Percentiles rank a stretch among this genome's conserved stretches.
Evolutionary conservation across 257 asterid species (phyloP).

Genomic region (Dorcoceras hygrometricum): DNA sequence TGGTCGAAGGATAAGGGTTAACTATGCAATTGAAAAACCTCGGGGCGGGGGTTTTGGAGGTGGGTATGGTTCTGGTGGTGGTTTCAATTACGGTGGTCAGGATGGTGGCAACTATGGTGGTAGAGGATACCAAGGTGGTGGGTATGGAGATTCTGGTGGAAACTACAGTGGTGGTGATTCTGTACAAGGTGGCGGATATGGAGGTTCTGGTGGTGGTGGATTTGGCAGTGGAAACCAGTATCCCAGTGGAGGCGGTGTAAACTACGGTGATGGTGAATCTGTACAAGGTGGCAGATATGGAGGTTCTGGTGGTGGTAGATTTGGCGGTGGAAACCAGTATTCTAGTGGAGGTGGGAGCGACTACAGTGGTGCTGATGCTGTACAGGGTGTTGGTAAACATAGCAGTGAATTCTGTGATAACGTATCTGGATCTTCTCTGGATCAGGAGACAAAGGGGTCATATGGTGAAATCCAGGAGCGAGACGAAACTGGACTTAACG

Average conservation of each 20-base stretch:
- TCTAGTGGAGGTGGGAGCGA: slow-evolving; percentile 25
- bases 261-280: not conserved
- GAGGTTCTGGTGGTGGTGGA: slow-evolving; percentile 17
- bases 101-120: slow-evolving; percentile 26
- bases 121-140: slow-evolving; percentile 35
- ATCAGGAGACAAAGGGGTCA: slow-evolving; percentile 16
- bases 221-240: slow-evolving; percentile 19
- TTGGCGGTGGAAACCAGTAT: slow-evolving; percentile 21
- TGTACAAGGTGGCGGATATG: not conserved
- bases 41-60: slow-evolving; percentile 49
- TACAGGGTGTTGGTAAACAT: slow-evolving; percentile 26
- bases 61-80: slow-evolving; percentile 37
- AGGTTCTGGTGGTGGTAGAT: slow-evolving; percentile 5
- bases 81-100: slow-evolving; percentile 27
- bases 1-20: slow-evolving; percentile 55
- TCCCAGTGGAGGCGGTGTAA: slow-evolving; percentile 19
- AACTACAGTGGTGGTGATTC: not conserved
- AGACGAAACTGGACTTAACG: slow-evolving; percentile 15
- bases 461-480: slow-evolving; percentile 19
- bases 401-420: too few species aligned
- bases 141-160: slow-evolving; percentile 22
- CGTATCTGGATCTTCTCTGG: slow-evolving; percentile 20
- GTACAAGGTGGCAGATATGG: not conserved
- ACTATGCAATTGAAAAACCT: slow-evolving; percentile 49
- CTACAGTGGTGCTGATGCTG: slow-evolving; percentile 30